These are phyloP conservation scores for Fraxinus greggii DNA, from an alignment of 305 asterid species.

Conservation along the genomic window DNA sequence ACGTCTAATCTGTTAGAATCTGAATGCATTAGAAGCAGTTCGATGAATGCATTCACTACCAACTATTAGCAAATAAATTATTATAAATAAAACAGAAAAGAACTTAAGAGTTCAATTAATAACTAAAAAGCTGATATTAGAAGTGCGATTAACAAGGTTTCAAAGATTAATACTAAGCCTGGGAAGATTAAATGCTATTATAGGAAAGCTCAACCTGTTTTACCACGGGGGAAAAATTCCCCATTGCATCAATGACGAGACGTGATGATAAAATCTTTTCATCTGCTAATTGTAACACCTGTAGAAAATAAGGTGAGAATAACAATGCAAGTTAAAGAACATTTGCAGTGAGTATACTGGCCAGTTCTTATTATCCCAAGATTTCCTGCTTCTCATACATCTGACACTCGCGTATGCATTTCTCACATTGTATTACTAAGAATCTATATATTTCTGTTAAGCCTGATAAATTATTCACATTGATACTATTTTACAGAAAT, in stretches of 20 bases:
- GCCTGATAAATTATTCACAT: background rate
- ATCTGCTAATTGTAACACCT: conserved; percentile 69
- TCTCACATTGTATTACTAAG: background rate
- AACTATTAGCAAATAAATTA: background rate
- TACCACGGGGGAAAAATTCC: conserved; percentile 93
- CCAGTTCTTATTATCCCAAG: background rate
- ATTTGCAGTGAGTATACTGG: conserved; percentile 1
- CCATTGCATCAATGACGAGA: conserved; percentile 94
- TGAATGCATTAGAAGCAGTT: conserved; percentile 34
- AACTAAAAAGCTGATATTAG: background rate
- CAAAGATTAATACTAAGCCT: background rate
- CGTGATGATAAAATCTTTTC: conserved; percentile 69
- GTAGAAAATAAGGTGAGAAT: conserved; percentile 16
- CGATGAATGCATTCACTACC: background rate
- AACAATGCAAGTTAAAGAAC: conserved; percentile 7
- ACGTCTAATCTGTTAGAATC: conserved; percentile 62
- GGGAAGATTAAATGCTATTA: background rate
- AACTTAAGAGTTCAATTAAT: background rate
- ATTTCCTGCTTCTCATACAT: conserved; percentile 5
- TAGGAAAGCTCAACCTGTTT: conserved; percentile 59
- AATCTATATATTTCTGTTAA: background rate
- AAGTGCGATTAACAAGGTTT: background rate
- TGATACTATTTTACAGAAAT: conserved; percentile 9
- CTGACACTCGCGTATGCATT: background rate
- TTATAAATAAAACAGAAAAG: background rate